These are phyloP conservation scores for Lentinula raphanica DNA, from an alignment of 768 basidiomycete species.

Conservation along the genomic window DNA sequence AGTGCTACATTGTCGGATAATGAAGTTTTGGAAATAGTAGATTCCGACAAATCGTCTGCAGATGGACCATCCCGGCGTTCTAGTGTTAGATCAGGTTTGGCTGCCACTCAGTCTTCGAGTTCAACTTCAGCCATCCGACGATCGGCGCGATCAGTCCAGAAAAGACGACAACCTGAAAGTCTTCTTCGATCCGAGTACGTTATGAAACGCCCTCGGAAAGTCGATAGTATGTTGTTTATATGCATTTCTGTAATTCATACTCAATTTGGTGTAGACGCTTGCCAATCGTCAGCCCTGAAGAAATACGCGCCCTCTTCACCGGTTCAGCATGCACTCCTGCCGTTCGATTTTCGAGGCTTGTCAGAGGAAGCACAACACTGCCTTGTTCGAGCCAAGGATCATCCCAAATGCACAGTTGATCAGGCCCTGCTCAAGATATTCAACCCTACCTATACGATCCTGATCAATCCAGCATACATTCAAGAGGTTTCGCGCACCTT, in stretches of 20 bases:
- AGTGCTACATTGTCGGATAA: no score
- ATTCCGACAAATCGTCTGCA: no score
- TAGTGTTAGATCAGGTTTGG: no score
- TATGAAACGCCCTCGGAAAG: not conserved
- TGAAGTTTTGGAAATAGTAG: no score
- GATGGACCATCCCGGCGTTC: no score
- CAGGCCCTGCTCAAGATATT: not conserved
- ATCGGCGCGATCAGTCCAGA: no score
- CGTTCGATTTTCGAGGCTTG: not conserved
- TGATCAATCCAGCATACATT: not conserved
- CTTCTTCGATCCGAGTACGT: not conserved
- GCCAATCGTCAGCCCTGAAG: no score
- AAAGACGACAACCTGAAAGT: not conserved
- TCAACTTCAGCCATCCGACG: no score
- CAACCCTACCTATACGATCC: no score
- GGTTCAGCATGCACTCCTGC: not conserved
- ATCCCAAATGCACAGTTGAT: not conserved
- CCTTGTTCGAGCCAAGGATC: not conserved
- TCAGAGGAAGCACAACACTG: not conserved
- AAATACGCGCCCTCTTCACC: not conserved
- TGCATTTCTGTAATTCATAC: not conserved
- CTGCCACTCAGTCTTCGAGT: no score
- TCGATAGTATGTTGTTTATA: not conserved
- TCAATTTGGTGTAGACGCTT: no score
- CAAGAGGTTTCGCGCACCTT: not conserved